A percentile compares a stretch with the other conserved stretches of the same genome.
Evolutionary conservation across 2,329 filamentous ascomycete genomes (phyloP).

Genomic region (Microsporum canis): DNA sequence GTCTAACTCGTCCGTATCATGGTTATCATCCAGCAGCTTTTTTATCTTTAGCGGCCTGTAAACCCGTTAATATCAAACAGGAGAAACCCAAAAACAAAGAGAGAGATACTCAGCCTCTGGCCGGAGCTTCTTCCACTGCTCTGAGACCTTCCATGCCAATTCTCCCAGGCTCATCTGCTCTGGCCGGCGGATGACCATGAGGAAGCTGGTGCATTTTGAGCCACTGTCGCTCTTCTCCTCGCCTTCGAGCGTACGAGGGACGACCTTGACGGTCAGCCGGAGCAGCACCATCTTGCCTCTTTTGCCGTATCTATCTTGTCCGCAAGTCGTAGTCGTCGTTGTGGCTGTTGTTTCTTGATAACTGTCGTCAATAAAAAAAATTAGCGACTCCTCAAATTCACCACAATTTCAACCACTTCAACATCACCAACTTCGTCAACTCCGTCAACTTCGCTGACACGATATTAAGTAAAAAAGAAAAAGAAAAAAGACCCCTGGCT

Average conservation of each 20-base stretch:
- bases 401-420: not conserved
- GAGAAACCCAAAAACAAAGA: not conserved
- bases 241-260: constrained; percentile 16
- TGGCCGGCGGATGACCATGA: constrained; percentile 23
- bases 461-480: not conserved
- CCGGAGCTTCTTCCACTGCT: constrained; percentile 25
- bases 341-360: too few species aligned
- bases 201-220: constrained; percentile 19
- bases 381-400: too few species aligned
- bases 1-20: constrained; percentile 24
- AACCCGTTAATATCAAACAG: not conserved
- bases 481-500: not conserved
- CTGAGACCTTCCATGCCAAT: constrained; percentile 23
- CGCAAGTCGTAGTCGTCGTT: too few species aligned
- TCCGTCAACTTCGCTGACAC: not conserved
- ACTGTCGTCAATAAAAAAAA: too few species aligned
- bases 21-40: constrained; percentile 28
- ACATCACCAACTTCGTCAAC: not conserved
- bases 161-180: constrained; percentile 23
- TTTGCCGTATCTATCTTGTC: not conserved
- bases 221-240: constrained; percentile 12
- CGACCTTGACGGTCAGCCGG: constrained; percentile 28
- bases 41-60: constrained; percentile 28
- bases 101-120: constrained; percentile 25
- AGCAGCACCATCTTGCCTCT: constrained; percentile 25